These are phyloP conservation scores for Phytopythium mirpurense DNA, from an alignment of 352 stramenopile genomes.

Conservation along the genomic window DNA sequence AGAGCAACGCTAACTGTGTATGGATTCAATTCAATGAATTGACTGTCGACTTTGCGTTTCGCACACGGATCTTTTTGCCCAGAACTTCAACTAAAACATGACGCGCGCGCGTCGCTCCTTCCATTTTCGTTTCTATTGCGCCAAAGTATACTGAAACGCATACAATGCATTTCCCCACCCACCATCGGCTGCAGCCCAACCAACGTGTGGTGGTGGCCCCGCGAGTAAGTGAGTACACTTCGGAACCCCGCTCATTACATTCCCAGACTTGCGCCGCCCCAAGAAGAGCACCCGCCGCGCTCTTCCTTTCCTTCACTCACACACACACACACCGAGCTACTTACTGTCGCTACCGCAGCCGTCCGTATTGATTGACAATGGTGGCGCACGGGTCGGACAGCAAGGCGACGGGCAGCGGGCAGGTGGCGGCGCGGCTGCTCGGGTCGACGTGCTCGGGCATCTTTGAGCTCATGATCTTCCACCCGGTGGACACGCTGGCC, in stretches of 20 bases:
- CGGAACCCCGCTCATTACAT: too few relatives aligned
- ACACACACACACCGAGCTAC: constrained; percentile 1
- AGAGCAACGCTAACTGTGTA: too few relatives aligned
- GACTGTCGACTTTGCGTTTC: neutral
- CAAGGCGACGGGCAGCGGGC: constrained; percentile 32
- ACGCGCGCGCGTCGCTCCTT: constrained; percentile 6
- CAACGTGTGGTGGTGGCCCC: too few relatives aligned
- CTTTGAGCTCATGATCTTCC: constrained; percentile 93
- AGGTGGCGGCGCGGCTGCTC: constrained; percentile 79
- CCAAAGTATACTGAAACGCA: too few relatives aligned
- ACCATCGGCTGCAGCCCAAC: too few relatives aligned
- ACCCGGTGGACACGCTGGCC: constrained; percentile 93
- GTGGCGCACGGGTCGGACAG: constrained; percentile 42
- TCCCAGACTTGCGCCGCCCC: too few relatives aligned
- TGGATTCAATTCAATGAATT: constrained; percentile 1
- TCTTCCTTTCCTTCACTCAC: neutral
- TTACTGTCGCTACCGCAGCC: too few relatives aligned
- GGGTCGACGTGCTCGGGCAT: constrained; percentile 91
- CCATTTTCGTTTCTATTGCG: constrained; percentile 3
- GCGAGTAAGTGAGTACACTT: too few relatives aligned
- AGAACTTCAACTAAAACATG: constrained; percentile 7
- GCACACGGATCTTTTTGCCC: constrained; percentile 1
- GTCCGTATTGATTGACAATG: too few relatives aligned
- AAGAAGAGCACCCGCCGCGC: neutral
- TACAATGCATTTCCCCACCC: too few relatives aligned